Percentiles rank a stretch among this genome's conserved stretches.
Conservation (phyloP, 2,329 filamentous ascomycete species). For the Cercospora nicotianae region DNA sequence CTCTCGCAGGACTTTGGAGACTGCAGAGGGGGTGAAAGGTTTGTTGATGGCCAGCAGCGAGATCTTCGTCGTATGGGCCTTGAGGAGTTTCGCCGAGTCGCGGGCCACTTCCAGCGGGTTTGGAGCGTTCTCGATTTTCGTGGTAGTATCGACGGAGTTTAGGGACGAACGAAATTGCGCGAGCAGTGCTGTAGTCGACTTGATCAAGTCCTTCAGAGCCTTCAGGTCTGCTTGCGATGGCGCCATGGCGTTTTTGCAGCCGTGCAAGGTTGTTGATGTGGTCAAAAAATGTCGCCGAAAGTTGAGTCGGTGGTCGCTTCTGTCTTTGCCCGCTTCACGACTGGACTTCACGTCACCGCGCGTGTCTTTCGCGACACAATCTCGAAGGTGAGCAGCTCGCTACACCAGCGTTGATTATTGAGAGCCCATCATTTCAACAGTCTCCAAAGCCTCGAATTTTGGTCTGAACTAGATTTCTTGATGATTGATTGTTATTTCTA, state of each 20-base stretch:
- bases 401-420: too few species aligned
- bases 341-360: slow-evolving; percentile 12
- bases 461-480: too few species aligned
- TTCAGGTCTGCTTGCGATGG: slow-evolving; percentile 29
- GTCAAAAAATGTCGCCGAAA: not conserved
- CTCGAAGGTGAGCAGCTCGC: too few species aligned
- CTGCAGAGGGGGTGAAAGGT: slow-evolving; percentile 78
- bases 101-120: slow-evolving; percentile 67
- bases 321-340: slow-evolving; percentile 1
- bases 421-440: too few species aligned
- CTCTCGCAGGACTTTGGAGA: slow-evolving; percentile 68
- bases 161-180: slow-evolving; percentile 36
- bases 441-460: too few species aligned
- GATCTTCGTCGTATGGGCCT: slow-evolving; percentile 82
- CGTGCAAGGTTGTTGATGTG: not conserved
- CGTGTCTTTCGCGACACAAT: slow-evolving; percentile 11
- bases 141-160: slow-evolving; percentile 24
- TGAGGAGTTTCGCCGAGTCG: slow-evolving; percentile 71
- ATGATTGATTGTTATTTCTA: too few species aligned
- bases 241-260: slow-evolving; percentile 26
- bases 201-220: slow-evolving; percentile 34
- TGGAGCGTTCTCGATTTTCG: slow-evolving; percentile 38
- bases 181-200: slow-evolving; percentile 37
- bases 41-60: slow-evolving; percentile 83
- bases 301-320: not conserved